Evolutionary conservation across 2,329 filamentous ascomycete species (phyloP).

Genomic region (Hypoxylon sp.): DNA sequence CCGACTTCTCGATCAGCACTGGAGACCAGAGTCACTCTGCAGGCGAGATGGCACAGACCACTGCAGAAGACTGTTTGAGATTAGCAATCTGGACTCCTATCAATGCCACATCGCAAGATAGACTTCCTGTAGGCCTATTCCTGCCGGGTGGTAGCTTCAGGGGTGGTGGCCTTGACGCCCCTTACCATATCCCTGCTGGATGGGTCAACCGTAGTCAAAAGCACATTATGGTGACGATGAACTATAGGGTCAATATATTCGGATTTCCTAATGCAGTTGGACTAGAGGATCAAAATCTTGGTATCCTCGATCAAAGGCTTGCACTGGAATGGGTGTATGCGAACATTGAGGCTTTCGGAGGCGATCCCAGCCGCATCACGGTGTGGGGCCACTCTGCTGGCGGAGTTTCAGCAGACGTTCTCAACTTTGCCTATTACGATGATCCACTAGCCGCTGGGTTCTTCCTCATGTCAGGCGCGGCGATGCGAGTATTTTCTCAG

Average conservation of each 20-base stretch:
- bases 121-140: constrained; percentile 49
- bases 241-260: constrained; percentile 58
- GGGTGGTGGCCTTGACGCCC: constrained; percentile 45
- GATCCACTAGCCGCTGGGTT: constrained; percentile 45
- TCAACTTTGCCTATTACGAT: constrained; percentile 47
- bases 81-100: constrained; percentile 55
- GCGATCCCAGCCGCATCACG: constrained; percentile 47
- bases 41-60: constrained; percentile 49
- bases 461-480: constrained; percentile 48
- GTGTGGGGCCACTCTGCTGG: constrained; percentile 50
- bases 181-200: constrained; percentile 47
- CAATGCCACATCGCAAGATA: constrained; percentile 40
- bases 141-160: constrained; percentile 50
- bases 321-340: constrained; percentile 57
- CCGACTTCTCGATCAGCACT: constrained; percentile 43
- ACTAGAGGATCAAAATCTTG: constrained; percentile 52
- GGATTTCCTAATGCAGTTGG: constrained; percentile 56
- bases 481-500: constrained; percentile 46
- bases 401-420: constrained; percentile 46
- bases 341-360: constrained; percentile 57
- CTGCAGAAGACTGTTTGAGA: constrained; percentile 55
- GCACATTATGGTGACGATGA: constrained; percentile 55
- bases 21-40: constrained; percentile 43
- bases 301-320: constrained; percentile 54
- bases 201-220: constrained; percentile 50